These are phyloP conservation scores for Simmondsia chinensis DNA, from an alignment of 148 eudicot genomes.

Conservation along the genomic window DNA sequence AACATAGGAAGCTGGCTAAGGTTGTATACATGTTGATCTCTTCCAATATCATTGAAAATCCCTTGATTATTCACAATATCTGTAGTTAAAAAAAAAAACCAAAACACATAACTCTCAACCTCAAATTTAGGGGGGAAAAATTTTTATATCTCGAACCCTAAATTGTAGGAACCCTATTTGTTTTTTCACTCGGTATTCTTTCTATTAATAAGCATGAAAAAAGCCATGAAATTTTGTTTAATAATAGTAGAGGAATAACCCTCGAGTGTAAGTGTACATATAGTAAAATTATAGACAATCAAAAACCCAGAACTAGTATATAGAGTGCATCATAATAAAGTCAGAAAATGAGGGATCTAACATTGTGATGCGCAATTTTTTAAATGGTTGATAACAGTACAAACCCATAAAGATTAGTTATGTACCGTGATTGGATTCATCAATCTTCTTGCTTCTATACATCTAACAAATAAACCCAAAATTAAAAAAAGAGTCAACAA, in stretches of 20 bases:
- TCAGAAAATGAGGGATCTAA: no score
- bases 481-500: neutral
- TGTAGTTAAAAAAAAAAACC: neutral
- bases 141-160: no score
- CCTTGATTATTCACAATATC: conserved; percentile 40
- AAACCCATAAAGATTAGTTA: neutral
- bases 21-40: conserved; percentile 53
- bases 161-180: no score
- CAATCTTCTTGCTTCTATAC: conserved; percentile 86
- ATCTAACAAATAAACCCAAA: conserved; percentile 34
- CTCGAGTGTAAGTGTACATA: no score
- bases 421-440: conserved; percentile 71
- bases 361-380: neutral
- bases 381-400: neutral
- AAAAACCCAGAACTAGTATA: no score
- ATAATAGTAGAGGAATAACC: no score
- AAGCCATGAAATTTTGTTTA: no score
- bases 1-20: conserved; percentile 71
- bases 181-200: no score
- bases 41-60: conserved; percentile 30
- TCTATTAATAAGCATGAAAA: no score
- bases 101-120: conserved; percentile 18
- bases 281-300: no score
- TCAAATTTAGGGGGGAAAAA: no score
- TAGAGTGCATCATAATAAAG: no score